Evolutionary conservation across 2,329 filamentous ascomycete genomes (phyloP).

Genomic region (Botryotinia convoluta): DNA sequence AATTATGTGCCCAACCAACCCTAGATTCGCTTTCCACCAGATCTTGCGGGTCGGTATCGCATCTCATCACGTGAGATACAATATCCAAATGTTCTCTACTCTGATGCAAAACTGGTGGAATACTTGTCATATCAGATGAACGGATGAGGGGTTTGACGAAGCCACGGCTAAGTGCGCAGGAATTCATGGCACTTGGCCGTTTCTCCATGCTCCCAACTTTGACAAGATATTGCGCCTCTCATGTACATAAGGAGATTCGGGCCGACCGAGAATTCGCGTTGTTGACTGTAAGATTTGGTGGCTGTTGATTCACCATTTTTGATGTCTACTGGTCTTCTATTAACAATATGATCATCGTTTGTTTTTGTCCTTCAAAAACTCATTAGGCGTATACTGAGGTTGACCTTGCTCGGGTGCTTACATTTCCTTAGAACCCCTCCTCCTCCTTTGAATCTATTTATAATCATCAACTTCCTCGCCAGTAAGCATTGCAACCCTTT

Average conservation of each 20-base stretch:
- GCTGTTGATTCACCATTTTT: neutral
- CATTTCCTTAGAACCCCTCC: neutral
- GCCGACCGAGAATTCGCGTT: neutral
- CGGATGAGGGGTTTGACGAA: neutral
- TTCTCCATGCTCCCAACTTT: neutral
- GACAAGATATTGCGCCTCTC: slow-evolving; percentile 10
- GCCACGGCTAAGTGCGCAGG: neutral
- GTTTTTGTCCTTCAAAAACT: neutral
- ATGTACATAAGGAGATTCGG: slow-evolving; percentile 9
- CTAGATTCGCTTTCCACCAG: neutral
- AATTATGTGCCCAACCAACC: neutral
- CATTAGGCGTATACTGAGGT: neutral
- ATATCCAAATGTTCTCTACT: neutral
- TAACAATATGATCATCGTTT: neutral
- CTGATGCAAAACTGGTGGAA: neutral
- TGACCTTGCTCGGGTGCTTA: neutral
- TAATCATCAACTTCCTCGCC: neutral
- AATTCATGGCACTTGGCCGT: neutral
- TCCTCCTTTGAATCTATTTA: slow-evolving; percentile 7
- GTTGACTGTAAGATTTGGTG: neutral
- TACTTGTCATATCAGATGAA: neutral
- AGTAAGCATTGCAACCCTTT: slow-evolving; percentile 17
- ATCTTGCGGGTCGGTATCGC: slow-evolving; percentile 5
- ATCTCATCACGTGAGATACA: slow-evolving; percentile 8
- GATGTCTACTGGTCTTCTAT: neutral